Evolutionary conservation across 371 early-diverging fungal genomes (phyloP).

Genomic region (Mucor sp.): DNA sequence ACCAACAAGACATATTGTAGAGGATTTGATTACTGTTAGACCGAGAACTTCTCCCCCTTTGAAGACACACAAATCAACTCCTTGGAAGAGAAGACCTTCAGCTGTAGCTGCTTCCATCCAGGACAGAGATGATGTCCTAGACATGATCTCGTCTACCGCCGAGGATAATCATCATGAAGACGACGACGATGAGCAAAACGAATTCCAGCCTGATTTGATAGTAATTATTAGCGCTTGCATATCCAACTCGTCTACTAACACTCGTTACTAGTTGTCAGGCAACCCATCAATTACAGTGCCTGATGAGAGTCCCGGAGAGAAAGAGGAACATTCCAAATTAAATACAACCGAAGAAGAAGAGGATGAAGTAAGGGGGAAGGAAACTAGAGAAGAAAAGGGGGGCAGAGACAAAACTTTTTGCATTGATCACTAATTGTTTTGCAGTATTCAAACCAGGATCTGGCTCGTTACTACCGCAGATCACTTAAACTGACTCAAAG

Average conservation of each 20-base stretch:
- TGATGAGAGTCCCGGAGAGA: not conserved
- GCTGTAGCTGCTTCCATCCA: slow-evolving; percentile 22
- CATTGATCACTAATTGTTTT: not conserved
- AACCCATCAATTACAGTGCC: not conserved
- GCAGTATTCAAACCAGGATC: slow-evolving; percentile 24
- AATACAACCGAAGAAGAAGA: not conserved
- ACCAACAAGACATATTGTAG: slow-evolving; percentile 13
- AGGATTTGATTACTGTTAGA: slow-evolving; percentile 8
- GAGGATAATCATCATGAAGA: not conserved
- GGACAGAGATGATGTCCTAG: not conserved
- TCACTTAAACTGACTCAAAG: slow-evolving; percentile 55
- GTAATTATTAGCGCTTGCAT: not conserved
- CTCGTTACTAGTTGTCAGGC: not conserved
- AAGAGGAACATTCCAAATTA: slow-evolving; percentile 7
- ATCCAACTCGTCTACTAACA: not conserved
- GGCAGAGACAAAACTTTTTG: not conserved
- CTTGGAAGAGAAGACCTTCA: slow-evolving; percentile 37
- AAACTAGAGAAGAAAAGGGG: not conserved
- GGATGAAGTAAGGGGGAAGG: not conserved
- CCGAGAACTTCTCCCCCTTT: slow-evolving; percentile 22
- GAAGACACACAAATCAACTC: slow-evolving; percentile 12
- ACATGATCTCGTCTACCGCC: not conserved
- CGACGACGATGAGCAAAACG: not conserved
- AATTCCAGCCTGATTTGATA: not conserved
- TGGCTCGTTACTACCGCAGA: slow-evolving; percentile 52